A percentile compares a stretch with the other conserved stretches of the same genome.
phyloP scores from a whole-genome alignment of 768 basidiomycete genomes.

The Paxillus involutus region DNA sequence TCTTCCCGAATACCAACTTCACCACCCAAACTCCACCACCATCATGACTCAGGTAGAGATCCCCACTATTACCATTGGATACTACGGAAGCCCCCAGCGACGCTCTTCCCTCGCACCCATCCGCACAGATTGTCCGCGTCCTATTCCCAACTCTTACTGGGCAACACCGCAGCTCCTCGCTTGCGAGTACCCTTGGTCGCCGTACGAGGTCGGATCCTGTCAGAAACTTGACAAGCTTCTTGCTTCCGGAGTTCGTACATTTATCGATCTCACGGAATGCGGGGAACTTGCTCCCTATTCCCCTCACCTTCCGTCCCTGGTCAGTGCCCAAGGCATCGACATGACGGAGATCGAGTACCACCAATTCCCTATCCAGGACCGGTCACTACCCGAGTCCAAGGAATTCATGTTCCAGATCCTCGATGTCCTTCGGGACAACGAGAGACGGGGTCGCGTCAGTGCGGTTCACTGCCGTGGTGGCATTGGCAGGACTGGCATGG shows the following conservation, averaged over 20 bases:
- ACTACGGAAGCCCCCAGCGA: slow-evolving; percentile 11
- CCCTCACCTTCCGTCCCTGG: slow-evolving; percentile 52
- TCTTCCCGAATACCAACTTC: background rate
- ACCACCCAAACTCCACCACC: too few species aligned
- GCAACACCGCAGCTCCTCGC: slow-evolving; percentile 70
- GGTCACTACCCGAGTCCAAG: slow-evolving; percentile 59
- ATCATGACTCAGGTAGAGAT: slow-evolving; percentile 7
- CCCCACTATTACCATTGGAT: slow-evolving; percentile 11
- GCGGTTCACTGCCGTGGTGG: slow-evolving; percentile 83
- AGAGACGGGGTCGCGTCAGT: slow-evolving; percentile 53
- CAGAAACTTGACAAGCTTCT: slow-evolving; percentile 78
- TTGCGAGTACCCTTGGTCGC: slow-evolving; percentile 81
- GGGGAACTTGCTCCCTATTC: slow-evolving; percentile 72
- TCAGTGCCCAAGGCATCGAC: slow-evolving; percentile 55
- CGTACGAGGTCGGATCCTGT: slow-evolving; percentile 43
- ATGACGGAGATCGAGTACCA: slow-evolving; percentile 63
- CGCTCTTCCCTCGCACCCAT: slow-evolving; percentile 19
- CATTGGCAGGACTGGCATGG: slow-evolving; percentile 65
- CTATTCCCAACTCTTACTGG: slow-evolving; percentile 87
- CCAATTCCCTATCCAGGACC: slow-evolving; percentile 76
- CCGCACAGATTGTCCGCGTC: slow-evolving; percentile 38
- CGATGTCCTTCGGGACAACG: slow-evolving; percentile 58
- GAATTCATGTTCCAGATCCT: slow-evolving; percentile 62
- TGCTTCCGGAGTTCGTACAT: slow-evolving; percentile 70
- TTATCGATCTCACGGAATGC: slow-evolving; percentile 83